Percentiles rank a stretch among this genome's conserved stretches.
These are phyloP conservation scores for Boletus reticulatus DNA, from an alignment of 768 basidiomycete species.

Conservation along the genomic window DNA sequence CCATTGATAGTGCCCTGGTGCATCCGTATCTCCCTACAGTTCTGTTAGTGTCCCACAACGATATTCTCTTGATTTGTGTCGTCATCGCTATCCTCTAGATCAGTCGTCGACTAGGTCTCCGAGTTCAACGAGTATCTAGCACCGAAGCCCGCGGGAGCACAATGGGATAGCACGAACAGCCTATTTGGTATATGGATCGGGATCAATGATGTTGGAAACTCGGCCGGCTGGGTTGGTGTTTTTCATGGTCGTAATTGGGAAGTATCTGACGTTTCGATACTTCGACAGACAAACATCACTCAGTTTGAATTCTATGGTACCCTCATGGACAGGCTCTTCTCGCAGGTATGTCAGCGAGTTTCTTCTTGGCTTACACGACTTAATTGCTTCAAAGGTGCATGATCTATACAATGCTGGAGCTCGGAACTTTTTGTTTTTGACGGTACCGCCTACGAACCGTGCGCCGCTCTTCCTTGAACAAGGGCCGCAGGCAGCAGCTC, in stretches of 20 bases:
- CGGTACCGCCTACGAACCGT: slow-evolving; percentile 57
- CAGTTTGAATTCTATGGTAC: slow-evolving; percentile 22
- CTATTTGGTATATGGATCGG: slow-evolving; percentile 72
- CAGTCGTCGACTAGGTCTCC: slow-evolving; percentile 54
- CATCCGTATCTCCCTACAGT: slow-evolving; percentile 50
- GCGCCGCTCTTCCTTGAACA: slow-evolving; percentile 51
- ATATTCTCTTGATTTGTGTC: background rate
- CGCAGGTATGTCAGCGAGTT: slow-evolving; percentile 16
- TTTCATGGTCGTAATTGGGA: background rate
- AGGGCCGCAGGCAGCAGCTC: slow-evolving; percentile 26
- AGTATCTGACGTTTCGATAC: background rate
- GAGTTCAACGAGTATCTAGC: slow-evolving; percentile 49
- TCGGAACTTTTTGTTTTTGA: slow-evolving; percentile 61
- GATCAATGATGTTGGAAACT: slow-evolving; percentile 55
- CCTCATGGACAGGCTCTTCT: slow-evolving; percentile 27
- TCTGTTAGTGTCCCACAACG: slow-evolving; percentile 40
- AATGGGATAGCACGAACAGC: slow-evolving; percentile 56
- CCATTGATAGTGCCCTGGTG: slow-evolving; percentile 58
- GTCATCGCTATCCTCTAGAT: slow-evolving; percentile 8
- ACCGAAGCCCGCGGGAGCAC: slow-evolving; percentile 46
- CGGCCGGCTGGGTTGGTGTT: slow-evolving; percentile 17
- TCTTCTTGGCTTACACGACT: background rate
- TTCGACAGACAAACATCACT: slow-evolving; percentile 22
- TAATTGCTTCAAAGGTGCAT: slow-evolving; percentile 11
- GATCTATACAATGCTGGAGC: slow-evolving; percentile 41